A percentile compares a stretch with the other conserved stretches of the same genome.
Conservation (phyloP, 495 filamentous ascomycete species). For the Neurospora sp. region DNA sequence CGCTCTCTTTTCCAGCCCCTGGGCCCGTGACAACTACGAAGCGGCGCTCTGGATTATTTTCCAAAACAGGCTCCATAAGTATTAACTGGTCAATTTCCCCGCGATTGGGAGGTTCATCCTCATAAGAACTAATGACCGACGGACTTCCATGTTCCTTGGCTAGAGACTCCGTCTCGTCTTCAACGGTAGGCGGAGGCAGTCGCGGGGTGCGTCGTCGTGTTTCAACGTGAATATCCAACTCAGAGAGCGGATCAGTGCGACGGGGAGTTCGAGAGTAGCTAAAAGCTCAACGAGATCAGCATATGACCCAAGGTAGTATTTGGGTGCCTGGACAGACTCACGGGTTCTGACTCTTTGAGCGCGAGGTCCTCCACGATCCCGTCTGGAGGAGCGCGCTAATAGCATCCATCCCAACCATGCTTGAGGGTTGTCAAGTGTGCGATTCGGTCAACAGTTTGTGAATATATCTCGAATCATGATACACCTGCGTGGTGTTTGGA, state of each 20-base stretch:
- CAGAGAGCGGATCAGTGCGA: conserved; percentile 5
- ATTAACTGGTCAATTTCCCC: conserved; percentile 35
- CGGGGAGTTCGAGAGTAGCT: background rate
- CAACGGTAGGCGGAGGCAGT: conserved; percentile 33
- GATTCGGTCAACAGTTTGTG: background rate
- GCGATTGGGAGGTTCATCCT: conserved; percentile 31
- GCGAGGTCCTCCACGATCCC: conserved; percentile 33
- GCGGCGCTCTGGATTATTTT: conserved; percentile 38
- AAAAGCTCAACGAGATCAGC: background rate
- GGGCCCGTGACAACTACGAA: conserved; percentile 32
- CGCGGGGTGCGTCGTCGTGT: conserved; percentile 2
- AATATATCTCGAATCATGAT: background rate
- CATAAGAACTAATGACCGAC: conserved; percentile 11
- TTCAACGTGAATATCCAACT: conserved; percentile 7
- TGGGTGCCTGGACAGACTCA: conserved; percentile 14
- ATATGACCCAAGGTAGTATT: background rate
- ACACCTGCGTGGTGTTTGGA: background rate
- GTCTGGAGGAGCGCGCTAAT: conserved; percentile 27
- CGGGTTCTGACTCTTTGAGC: conserved; percentile 31
- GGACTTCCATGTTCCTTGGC: conserved; percentile 31
- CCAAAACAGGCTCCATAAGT: conserved; percentile 29
- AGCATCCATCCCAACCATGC: conserved; percentile 28
- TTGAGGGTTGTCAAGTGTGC: conserved; percentile 3
- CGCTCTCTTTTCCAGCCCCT: conserved; percentile 12
- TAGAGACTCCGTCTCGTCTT: conserved; percentile 36